Evolutionary conservation across 2,329 filamentous ascomycete species (phyloP), one percentile per base, ranked within the genome.

Genomic region (Ceratocystis alfenasii): DNA sequence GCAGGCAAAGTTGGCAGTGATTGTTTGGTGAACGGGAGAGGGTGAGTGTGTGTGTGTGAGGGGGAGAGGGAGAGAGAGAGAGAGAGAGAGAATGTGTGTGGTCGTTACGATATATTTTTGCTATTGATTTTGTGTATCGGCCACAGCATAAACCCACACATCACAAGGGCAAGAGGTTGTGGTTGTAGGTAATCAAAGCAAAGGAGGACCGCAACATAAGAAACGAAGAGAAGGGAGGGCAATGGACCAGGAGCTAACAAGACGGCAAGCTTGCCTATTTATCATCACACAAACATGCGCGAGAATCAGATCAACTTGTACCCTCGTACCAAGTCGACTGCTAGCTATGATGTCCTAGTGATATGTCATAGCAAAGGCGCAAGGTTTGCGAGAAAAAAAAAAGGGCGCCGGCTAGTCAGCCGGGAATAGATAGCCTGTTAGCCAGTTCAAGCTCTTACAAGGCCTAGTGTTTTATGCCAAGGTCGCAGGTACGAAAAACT

Each of bases 331-430:
- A 15, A 41, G 36, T 12, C 33, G 33, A 6, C 22, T 12, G 2
- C 20, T 20, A 22, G 20, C 8, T 12, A 55, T 57, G 53, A 50
- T 50, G n/a, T 22, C 46, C 3, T 22, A 10, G 48, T 10, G 20
- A 25, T 20, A 25, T 50, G 20, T 8, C 17, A 50, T 25, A 6
- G 48, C n/a, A 28, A 36, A 59, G 33, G 12, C 55, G 28, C 10
- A 41, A 10, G 36, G 36, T 4, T 41, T 41, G 36, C 36, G 28
- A 28, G 28, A 15, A 41, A 41, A 59, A 41, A 59, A 30, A 50
- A 53, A 59, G 55, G 55, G 55, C 55, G 25, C 30, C 53, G 53
- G 53, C 53, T 17, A 22, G 55, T n/a, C 55, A 15, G 55, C 25
- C 48, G 22, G 20, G 20, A 53, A 25, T 25, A 25, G 48, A 10